phyloP scores from a whole-genome alignment of 352 stramenopile species.

The Pythium brassicae region DNA sequence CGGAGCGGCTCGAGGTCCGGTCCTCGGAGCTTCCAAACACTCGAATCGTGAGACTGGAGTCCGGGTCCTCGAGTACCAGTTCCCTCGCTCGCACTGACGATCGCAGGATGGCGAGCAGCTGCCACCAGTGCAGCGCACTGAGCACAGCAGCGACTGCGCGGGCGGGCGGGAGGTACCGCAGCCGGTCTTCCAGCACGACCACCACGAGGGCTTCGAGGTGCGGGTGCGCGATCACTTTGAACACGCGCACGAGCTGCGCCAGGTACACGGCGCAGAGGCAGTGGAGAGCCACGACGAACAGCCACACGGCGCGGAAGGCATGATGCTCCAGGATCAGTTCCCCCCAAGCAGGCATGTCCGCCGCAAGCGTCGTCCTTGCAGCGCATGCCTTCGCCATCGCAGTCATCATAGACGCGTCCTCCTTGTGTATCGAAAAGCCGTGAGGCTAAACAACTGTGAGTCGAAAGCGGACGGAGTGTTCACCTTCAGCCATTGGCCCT shows the following conservation, averaged over 20 bases:
- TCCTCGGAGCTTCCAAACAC: background rate
- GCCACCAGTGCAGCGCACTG: conserved; percentile 6
- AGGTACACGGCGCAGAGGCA: conserved; percentile 8
- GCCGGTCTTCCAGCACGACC: background rate
- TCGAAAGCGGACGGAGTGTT: too few relatives aligned
- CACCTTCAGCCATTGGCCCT: too few relatives aligned
- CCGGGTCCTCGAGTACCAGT: background rate
- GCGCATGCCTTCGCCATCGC: too few relatives aligned
- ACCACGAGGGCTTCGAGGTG: conserved; percentile 2
- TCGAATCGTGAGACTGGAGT: background rate
- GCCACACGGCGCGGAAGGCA: conserved; percentile 2
- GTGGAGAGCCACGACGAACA: conserved; percentile 2
- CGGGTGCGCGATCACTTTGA: background rate
- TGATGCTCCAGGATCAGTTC: background rate
- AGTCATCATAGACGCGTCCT: too few relatives aligned
- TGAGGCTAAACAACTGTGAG: too few relatives aligned
- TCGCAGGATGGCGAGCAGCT: conserved; percentile 2
- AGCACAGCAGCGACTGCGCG: background rate
- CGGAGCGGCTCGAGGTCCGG: background rate
- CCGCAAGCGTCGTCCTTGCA: background rate
- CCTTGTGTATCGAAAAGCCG: too few relatives aligned
- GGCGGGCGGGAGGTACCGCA: background rate
- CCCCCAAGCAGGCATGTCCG: background rate
- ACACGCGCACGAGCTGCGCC: background rate
- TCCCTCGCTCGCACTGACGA: conserved; percentile 1